Percentiles rank a stretch among this genome's conserved stretches.
Evolutionary conservation across 768 basidiomycete genomes (phyloP).

Genomic region (Suillus lakei): DNA sequence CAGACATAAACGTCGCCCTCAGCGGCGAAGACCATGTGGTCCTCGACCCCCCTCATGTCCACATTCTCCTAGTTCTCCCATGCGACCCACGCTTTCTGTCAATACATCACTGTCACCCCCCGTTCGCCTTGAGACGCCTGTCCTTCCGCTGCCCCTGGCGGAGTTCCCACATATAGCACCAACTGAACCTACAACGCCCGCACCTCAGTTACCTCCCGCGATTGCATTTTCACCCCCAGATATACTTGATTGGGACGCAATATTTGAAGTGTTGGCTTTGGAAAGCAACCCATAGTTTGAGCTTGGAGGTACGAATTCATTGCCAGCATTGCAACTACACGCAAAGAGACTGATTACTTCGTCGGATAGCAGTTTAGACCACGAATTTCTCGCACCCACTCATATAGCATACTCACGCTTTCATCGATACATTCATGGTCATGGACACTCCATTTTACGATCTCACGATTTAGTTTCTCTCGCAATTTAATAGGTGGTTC

Average conservation of each 20-base stretch:
- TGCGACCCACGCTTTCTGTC: conserved; percentile 22
- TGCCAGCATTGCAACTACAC: background rate
- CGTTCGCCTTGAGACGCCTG: background rate
- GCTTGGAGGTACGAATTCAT: background rate
- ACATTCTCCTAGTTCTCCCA: conserved; percentile 8
- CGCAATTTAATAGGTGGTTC: background rate
- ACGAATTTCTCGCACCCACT: background rate
- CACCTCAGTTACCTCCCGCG: conserved; percentile 12
- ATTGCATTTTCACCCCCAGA: conserved; percentile 19
- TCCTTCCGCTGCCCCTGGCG: conserved; percentile 11
- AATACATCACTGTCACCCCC: conserved; percentile 16
- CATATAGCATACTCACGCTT: background rate
- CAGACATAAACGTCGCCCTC: conserved; percentile 8
- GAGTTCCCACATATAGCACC: conserved; percentile 9
- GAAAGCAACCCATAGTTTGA: background rate
- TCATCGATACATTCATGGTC: background rate
- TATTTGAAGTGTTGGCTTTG: conserved; percentile 33
- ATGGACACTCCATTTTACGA: background rate
- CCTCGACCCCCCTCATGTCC: conserved; percentile 27
- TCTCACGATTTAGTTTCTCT: background rate
- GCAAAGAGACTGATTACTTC: background rate
- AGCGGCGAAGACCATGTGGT: conserved; percentile 29
- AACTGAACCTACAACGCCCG: conserved; percentile 5
- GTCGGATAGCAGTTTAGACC: background rate
- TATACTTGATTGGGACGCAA: conserved; percentile 35